phyloP scores from a whole-genome alignment of 2,329 filamentous ascomycete species.

The Fusarium sp. region DNA sequence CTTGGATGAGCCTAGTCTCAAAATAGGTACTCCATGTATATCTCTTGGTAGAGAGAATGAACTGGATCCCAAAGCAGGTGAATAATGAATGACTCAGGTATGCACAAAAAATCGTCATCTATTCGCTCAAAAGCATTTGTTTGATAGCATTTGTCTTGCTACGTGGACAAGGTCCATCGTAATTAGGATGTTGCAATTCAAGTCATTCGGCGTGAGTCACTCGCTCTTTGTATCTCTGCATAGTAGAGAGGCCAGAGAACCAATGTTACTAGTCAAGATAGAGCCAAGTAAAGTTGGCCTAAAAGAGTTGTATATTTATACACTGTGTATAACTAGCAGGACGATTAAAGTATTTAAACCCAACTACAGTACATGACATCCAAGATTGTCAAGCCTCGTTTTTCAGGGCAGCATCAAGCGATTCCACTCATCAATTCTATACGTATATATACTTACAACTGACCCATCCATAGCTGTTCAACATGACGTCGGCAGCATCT shows the following conservation, averaged over 20 bases:
- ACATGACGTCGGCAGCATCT: slow-evolving; percentile 59
- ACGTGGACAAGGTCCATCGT: not conserved
- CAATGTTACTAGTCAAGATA: no score
- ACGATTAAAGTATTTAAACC: no score
- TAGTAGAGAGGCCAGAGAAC: no score
- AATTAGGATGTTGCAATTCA: not conserved
- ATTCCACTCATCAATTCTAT: not conserved
- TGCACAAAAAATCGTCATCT: not conserved
- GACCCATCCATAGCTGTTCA: not conserved
- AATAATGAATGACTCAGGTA: slow-evolving; percentile 15
- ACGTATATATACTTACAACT: not conserved
- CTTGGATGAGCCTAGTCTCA: not conserved
- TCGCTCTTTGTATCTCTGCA: not conserved
- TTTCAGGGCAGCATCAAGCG: slow-evolving; percentile 3
- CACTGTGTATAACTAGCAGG: not conserved
- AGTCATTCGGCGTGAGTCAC: slow-evolving; percentile 44
- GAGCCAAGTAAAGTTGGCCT: not conserved
- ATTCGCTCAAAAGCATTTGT: not conserved
- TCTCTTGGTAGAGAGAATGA: not conserved
- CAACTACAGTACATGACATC: no score
- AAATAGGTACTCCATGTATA: not conserved
- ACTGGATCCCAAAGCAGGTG: not conserved
- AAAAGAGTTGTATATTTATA: not conserved
- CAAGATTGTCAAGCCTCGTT: not conserved
- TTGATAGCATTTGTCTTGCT: not conserved